Percentiles rank a stretch among this genome's conserved stretches.
Evolutionary conservation across 1,139 yeast genomes (phyloP).

Genomic region (Casaregolazyma lundiana): DNA sequence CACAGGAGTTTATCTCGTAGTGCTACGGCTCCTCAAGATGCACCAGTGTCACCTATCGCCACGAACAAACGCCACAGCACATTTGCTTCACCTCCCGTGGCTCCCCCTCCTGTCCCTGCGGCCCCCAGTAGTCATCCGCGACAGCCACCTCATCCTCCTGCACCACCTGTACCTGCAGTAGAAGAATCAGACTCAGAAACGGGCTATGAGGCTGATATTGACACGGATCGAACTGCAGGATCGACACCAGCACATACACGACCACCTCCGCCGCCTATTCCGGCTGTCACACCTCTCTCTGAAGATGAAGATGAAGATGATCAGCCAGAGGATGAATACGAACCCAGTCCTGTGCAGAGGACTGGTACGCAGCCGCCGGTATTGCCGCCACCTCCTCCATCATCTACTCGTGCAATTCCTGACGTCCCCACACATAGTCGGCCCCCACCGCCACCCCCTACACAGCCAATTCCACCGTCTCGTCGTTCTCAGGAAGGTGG

Average conservation of each 20-base stretch:
- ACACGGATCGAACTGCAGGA: constrained; percentile 33
- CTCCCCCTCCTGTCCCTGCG: constrained; percentile 17
- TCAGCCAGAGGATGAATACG: background rate
- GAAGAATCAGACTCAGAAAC: constrained; percentile 32
- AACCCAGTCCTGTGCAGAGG: constrained; percentile 11
- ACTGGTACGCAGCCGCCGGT: constrained; percentile 14
- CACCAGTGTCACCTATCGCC: constrained; percentile 1
- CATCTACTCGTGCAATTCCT: constrained; percentile 17
- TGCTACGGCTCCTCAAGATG: constrained; percentile 3
- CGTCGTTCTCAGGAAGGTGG: constrained; percentile 4
- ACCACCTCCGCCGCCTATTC: constrained; percentile 22
- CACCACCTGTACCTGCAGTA: constrained; percentile 15
- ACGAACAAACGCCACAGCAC: constrained; percentile 6
- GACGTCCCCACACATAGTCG: constrained; percentile 19
- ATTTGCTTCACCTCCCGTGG: constrained; percentile 14
- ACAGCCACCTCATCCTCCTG: constrained; percentile 14
- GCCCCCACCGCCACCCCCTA: constrained; percentile 20
- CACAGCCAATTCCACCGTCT: constrained; percentile 5
- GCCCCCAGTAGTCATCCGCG: constrained; percentile 17
- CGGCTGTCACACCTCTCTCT: constrained; percentile 11
- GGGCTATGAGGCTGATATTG: constrained; percentile 53
- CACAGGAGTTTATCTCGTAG: constrained; percentile 1
- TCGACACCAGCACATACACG: constrained; percentile 1
- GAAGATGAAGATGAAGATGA: constrained; percentile 5
- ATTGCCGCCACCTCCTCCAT: constrained; percentile 21